A percentile compares a stretch with the other conserved stretches of the same genome.
Conservation (phyloP, 2,329 filamentous ascomycete species). For the Fusarium piperis region DNA sequence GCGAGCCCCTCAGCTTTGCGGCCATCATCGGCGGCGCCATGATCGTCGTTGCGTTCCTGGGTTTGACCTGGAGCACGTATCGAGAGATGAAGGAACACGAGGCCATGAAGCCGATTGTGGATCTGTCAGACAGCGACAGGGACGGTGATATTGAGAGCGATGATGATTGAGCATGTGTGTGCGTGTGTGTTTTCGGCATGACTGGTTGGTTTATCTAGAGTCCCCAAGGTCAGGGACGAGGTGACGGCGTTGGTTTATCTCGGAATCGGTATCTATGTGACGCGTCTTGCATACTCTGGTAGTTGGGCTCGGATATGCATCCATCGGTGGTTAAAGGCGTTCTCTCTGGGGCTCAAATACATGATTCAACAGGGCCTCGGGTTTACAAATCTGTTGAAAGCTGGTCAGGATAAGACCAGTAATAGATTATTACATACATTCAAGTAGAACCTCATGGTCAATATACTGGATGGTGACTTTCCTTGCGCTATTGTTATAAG, state of each 20-base stretch:
- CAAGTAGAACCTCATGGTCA: conserved; percentile 24
- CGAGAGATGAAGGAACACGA: conserved; percentile 90
- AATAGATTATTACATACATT: conserved; percentile 8
- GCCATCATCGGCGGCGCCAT: conserved; percentile 84
- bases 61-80: conserved; percentile 92
- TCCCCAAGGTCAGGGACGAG: background rate
- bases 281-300: conserved; percentile 12
- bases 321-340: conserved; percentile 22
- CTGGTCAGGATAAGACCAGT: background rate
- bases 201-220: background rate
- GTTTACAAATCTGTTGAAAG: background rate
- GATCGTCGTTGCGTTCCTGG: conserved; percentile 88
- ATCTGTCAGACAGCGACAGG: conserved; percentile 59
- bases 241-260: conserved; percentile 1
- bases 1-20: conserved; percentile 76
- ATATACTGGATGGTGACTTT: conserved; percentile 7
- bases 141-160: conserved; percentile 53
- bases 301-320: conserved; percentile 19
- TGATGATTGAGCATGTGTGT: conserved; percentile 28
- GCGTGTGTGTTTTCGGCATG: conserved; percentile 1
- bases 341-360: conserved; percentile 16
- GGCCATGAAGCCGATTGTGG: conserved; percentile 62
- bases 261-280: conserved; percentile 4
- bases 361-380: background rate
- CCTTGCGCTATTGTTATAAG: background rate